Base-by-base conservation (phyloP, 2,329 filamentous ascomycete genomes). In the Sclerotinia glacialis region DNA sequence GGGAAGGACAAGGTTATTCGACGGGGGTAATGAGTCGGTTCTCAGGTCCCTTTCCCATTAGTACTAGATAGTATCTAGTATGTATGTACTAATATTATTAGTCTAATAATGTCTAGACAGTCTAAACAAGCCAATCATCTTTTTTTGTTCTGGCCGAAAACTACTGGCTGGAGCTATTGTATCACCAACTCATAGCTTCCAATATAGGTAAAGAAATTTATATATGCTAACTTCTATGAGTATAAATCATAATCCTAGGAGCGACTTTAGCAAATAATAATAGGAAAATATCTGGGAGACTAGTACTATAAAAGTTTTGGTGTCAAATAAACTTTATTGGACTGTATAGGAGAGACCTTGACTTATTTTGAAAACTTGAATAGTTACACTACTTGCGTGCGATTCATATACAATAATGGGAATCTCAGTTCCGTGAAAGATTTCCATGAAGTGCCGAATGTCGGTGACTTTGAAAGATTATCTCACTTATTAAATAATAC, bases 11-110 rank as follows among this genome's bases (percentile, higher is more conserved):
- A n/a, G 49, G 49, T 21, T 49, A 7, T 31, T 18, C 28, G 28
- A 60, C 63, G 52, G 23, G 63, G 63, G 49, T 42, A 31, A 55
- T 31, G 18, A 50, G 42, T 49, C 42, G 28, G 6, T 49, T 23
- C 18, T n/a, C 63, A 26, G 26, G 47, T 21, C 21, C 50, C 50
- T 28, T 56, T 31, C 42, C 26, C n/a, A n/a, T n/a, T n/a, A n/a
- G n/a, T n/a, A n/a, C n/a, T n/a, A n/a, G n/a, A n/a, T n/a, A n/a
- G n/a, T n/a, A n/a, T n/a, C n/a, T n/a, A n/a, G n/a, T n/a, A n/a
- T n/a, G n/a, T n/a, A n/a, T n/a, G n/a, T n/a, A n/a, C n/a, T n/a
- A n/a, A n/a, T n/a, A n/a, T n/a, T n/a, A n/a, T n/a, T n/a, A n/a
- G n/a, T n/a, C n/a, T n/a, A n/a, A n/a, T n/a, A n/a, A 26, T 52